Conservation (phyloP, 805 yeast genomes). For the Zygoascus ofunaensis region DNA sequence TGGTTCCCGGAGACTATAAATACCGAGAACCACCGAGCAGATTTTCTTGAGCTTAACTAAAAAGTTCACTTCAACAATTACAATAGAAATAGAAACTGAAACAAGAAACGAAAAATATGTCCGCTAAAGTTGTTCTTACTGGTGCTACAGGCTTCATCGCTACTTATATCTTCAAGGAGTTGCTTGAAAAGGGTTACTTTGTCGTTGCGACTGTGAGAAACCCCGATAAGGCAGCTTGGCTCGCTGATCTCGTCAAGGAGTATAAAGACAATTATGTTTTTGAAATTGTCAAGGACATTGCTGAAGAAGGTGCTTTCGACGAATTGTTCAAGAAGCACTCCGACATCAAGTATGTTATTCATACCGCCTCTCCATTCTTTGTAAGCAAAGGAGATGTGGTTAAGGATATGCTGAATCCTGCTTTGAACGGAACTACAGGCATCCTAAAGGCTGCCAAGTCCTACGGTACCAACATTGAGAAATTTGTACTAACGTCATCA, state of each 20-base stretch:
- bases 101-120: no score
- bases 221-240: slow-evolving; percentile 51
- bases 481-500: slow-evolving; percentile 41
- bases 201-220: slow-evolving; percentile 43
- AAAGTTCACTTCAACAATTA: no score
- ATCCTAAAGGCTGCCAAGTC: slow-evolving; percentile 33
- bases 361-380: slow-evolving; percentile 35
- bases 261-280: slow-evolving; percentile 23
- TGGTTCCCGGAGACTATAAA: no score
- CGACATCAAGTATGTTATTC: slow-evolving; percentile 23
- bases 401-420: slow-evolving; percentile 36
- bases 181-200: slow-evolving; percentile 32
- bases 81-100: no score
- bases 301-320: slow-evolving; percentile 39
- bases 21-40: no score
- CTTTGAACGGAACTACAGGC: slow-evolving; percentile 37
- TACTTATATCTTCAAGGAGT: slow-evolving; percentile 31
- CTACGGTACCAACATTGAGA: slow-evolving; percentile 33
- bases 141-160: slow-evolving; percentile 43
- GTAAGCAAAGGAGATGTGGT: slow-evolving; percentile 28
- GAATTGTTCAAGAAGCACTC: slow-evolving; percentile 26
- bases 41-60: no score
- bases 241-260: slow-evolving; percentile 29
- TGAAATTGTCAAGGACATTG: slow-evolving; percentile 27
- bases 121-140: slow-evolving; percentile 30